A percentile compares a stretch with the other conserved stretches of the same genome.
phyloP scores from a whole-genome alignment of 192 early-diverging fungal species.

The Lobulomyces angularis region DNA sequence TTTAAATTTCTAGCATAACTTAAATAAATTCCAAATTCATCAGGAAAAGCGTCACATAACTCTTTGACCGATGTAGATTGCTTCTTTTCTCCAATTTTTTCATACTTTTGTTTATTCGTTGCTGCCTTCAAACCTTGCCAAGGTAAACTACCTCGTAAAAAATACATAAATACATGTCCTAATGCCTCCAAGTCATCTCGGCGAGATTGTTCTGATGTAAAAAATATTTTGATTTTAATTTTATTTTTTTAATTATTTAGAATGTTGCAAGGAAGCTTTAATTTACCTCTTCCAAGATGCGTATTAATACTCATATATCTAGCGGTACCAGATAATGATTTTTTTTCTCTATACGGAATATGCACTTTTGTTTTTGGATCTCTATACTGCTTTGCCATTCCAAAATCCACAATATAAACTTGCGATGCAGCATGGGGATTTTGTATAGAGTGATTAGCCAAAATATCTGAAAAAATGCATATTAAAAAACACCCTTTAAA shows the following conservation, averaged over 20 bases:
- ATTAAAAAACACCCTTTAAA: background rate
- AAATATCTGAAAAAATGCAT: conserved; percentile 15
- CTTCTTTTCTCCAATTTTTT: conserved; percentile 98
- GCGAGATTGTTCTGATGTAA: conserved; percentile 78
- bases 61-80: conserved; percentile 79
- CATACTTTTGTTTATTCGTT: conserved; percentile 99
- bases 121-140: conserved; percentile 98
- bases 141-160: conserved; percentile 81
- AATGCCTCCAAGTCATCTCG: conserved; percentile 95
- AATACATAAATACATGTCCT: conserved; percentile 98
- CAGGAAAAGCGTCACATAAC: conserved; percentile 80
- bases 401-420: conserved; percentile 92
- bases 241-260: background rate
- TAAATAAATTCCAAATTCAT: conserved; percentile 84
- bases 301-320: conserved; percentile 99
- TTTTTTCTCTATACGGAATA: conserved; percentile 95
- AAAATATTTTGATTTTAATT: conserved; percentile 6
- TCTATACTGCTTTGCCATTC: conserved; percentile 95
- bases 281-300: conserved; percentile 77
- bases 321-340: conserved; percentile 87
- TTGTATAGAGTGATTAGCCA: conserved; percentile 42
- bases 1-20: conserved; percentile 80
- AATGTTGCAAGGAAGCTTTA: background rate
- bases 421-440: conserved; percentile 39
- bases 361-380: conserved; percentile 94